Conservation (phyloP, 768 basidiomycete species). For the Gyrodon lividus region DNA sequence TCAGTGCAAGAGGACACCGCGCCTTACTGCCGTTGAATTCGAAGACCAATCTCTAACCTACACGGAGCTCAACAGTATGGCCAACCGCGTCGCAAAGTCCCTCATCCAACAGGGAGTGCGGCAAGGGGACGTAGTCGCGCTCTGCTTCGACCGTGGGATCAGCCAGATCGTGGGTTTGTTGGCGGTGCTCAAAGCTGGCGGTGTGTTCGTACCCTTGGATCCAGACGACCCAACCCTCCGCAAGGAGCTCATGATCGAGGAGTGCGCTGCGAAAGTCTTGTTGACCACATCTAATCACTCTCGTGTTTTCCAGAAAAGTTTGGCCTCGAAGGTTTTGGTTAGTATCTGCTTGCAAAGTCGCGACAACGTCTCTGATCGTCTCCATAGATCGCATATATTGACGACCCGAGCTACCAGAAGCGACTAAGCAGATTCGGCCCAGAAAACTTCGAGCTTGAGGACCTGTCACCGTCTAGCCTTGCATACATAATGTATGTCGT, state of each 20-base stretch:
- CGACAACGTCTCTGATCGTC: not conserved
- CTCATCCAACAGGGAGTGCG: slow-evolving; percentile 25
- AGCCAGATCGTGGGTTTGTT: slow-evolving; percentile 28
- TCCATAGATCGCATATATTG: slow-evolving; percentile 26
- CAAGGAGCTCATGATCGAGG: slow-evolving; percentile 28
- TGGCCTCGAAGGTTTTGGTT: slow-evolving; percentile 24
- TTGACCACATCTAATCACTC: slow-evolving; percentile 26
- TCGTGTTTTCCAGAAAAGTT: slow-evolving; percentile 21
- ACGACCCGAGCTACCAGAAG: slow-evolving; percentile 28
- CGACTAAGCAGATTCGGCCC: slow-evolving; percentile 13
- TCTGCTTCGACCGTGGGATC: slow-evolving; percentile 32
- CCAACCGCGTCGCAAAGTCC: slow-evolving; percentile 33
- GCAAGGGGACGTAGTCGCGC: slow-evolving; percentile 24
- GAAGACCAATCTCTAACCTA: slow-evolving; percentile 32
- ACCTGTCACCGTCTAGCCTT: slow-evolving; percentile 19
- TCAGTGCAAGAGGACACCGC: slow-evolving; percentile 19
- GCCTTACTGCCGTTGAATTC: slow-evolving; percentile 25
- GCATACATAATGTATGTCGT: slow-evolving; percentile 28
- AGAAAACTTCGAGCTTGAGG: slow-evolving; percentile 21
- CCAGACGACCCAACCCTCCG: slow-evolving; percentile 31
- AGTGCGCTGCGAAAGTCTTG: slow-evolving; percentile 27
- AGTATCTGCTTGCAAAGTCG: not conserved
- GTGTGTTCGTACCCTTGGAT: slow-evolving; percentile 21
- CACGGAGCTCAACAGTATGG: slow-evolving; percentile 28
- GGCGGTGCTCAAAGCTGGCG: slow-evolving; percentile 34